These are phyloP conservation scores for Rhododendron williamsianum DNA, from an alignment of 148 eudicot genomes.

Conservation along the genomic window DNA sequence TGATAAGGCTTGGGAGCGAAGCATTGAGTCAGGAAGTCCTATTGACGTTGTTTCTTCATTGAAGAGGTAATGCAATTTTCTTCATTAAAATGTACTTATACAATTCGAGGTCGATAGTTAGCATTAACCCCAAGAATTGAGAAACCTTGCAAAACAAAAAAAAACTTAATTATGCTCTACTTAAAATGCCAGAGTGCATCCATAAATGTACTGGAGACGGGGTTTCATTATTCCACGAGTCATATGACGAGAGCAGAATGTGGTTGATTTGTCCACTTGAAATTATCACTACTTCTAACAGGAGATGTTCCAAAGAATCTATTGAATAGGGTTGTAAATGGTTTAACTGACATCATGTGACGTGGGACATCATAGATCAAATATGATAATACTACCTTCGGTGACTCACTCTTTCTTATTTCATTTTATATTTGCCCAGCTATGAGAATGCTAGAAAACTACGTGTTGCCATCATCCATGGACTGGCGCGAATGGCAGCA, in stretches of 20 bases:
- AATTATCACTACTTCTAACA: not conserved
- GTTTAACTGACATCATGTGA: not conserved
- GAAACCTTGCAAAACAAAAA: not conserved
- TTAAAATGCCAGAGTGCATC: not conserved
- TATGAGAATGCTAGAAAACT: slow-evolving; percentile 77
- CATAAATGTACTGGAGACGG: not conserved
- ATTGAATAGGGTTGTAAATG: not conserved
- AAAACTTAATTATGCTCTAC: not conserved
- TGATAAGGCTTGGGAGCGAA: slow-evolving; percentile 51
- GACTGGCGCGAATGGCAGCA: slow-evolving; percentile 96
- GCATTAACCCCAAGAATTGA: not conserved
- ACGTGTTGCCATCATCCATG: slow-evolving; percentile 78
- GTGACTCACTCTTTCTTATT: slow-evolving; percentile 3
- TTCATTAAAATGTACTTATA: not conserved
- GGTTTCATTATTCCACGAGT: slow-evolving; percentile 5
- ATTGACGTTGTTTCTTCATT: slow-evolving; percentile 62
- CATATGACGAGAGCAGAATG: not conserved
- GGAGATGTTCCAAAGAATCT: not conserved
- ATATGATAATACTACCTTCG: not conserved
- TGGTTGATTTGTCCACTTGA: not conserved
- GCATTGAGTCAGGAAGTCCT: slow-evolving; percentile 47
- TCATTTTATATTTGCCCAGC: slow-evolving; percentile 22
- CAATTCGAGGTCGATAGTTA: not conserved
- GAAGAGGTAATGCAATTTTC: slow-evolving; percentile 43
- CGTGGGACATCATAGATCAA: not conserved